phyloP scores from a whole-genome alignment of 306 rosid genomes.

The Dryas drummondii region DNA sequence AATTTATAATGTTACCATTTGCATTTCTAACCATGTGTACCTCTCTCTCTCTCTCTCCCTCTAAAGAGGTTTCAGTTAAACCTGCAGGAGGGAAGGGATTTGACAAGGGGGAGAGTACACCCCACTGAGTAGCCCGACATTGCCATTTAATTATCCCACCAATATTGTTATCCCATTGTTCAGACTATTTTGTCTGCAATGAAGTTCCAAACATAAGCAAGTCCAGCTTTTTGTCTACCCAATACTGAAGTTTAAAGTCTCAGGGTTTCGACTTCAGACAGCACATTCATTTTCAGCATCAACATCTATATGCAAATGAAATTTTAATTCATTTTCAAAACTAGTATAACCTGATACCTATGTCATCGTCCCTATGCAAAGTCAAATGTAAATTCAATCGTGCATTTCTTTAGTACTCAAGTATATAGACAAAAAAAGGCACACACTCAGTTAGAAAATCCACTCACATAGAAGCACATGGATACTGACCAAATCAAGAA shows the following conservation, averaged over 20 bases:
- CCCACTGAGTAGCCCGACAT: background rate
- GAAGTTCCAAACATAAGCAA: background rate
- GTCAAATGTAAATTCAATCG: background rate
- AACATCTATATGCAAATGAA: background rate
- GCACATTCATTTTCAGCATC: slow-evolving; percentile 1
- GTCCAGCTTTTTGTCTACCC: background rate
- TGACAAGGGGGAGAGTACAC: background rate
- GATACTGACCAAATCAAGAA: background rate
- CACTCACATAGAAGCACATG: slow-evolving; percentile 22
- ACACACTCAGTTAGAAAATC: background rate
- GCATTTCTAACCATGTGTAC: background rate
- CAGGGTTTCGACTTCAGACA: background rate
- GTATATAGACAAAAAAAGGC: background rate
- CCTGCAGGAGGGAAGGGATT: background rate
- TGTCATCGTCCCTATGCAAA: background rate
- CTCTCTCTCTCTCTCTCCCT: background rate
- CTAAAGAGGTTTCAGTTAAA: background rate
- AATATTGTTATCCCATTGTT: background rate
- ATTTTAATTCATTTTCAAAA: background rate
- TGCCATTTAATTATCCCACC: background rate
- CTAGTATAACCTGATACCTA: background rate
- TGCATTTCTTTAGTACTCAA: background rate
- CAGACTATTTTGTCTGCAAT: background rate
- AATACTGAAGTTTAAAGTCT: background rate
- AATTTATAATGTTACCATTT: slow-evolving; percentile 4